These are phyloP conservation scores for Baffinella frigidus DNA, from an alignment of 208 protist genomes.

Conservation along the genomic window DNA sequence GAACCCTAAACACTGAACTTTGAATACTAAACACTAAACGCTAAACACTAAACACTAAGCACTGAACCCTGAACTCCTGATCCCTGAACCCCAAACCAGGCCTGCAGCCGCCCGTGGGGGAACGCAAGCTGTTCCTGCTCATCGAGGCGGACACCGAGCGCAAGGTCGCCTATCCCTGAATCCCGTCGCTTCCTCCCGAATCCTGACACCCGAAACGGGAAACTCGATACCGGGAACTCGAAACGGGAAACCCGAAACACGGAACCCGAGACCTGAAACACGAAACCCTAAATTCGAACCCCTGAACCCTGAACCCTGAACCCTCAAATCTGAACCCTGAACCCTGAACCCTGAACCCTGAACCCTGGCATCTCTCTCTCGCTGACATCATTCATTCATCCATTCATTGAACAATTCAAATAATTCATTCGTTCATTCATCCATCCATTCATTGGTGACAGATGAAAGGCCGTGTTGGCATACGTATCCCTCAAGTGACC, in stretches of 20 bases:
- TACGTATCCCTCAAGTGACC: too few species aligned
- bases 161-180: neutral
- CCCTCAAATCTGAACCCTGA: too few species aligned
- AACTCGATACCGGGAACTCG: neutral
- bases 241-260: neutral
- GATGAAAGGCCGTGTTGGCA: too few species aligned
- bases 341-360: too few species aligned
- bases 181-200: neutral
- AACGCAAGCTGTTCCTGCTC: constrained; percentile 83
- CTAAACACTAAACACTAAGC: neutral
- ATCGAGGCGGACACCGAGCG: constrained; percentile 71
- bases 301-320: neutral
- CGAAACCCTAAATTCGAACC: too few species aligned
- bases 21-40: neutral
- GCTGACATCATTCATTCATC: too few species aligned
- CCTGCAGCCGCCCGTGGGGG: constrained; percentile 71
- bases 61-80: too few species aligned
- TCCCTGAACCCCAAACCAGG: constrained; percentile 66
- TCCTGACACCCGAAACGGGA: neutral
- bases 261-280: too few species aligned
- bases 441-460: too few species aligned
- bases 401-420: too few species aligned
- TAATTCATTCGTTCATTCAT: too few species aligned
- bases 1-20: neutral
- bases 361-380: too few species aligned